Percentiles rank a stretch among this genome's conserved stretches.
These are phyloP conservation scores for Naematelia aurantialba DNA, from an alignment of 768 basidiomycete genomes.

Conservation along the genomic window DNA sequence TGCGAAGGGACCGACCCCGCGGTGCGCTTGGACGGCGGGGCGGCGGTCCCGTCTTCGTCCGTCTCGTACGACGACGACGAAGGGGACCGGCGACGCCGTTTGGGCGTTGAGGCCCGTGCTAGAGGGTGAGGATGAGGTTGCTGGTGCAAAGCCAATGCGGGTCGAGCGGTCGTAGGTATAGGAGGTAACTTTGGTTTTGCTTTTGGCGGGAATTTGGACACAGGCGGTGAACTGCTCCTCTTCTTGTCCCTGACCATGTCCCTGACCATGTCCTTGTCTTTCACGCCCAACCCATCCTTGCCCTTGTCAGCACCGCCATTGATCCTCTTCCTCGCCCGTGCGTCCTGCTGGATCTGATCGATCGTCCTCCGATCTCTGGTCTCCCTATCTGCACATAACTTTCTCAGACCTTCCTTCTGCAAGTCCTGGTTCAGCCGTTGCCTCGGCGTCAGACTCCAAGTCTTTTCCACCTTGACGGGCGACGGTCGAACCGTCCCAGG, in stretches of 20 bases:
- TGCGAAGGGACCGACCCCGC: slow-evolving; percentile 8
- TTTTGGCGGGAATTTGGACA: not conserved
- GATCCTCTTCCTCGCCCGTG: slow-evolving; percentile 18
- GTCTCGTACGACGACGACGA: slow-evolving; percentile 1
- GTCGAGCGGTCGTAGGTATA: slow-evolving; percentile 24
- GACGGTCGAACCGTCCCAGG: not conserved
- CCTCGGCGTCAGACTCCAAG: not conserved
- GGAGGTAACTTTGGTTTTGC: slow-evolving; percentile 14
- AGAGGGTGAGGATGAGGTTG: not conserved
- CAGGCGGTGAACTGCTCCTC: not conserved
- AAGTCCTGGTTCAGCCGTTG: slow-evolving; percentile 1
- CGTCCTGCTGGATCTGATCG: slow-evolving; percentile 38
- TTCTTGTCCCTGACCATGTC: not conserved
- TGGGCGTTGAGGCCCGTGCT: not conserved
- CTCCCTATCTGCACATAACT: slow-evolving; percentile 30
- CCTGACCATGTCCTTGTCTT: too few relatives aligned
- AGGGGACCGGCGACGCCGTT: not conserved
- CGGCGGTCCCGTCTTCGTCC: too few relatives aligned
- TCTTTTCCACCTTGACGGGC: not conserved
- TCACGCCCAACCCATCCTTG: not conserved
- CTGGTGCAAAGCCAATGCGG: slow-evolving; percentile 3
- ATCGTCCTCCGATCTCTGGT: slow-evolving; percentile 35
- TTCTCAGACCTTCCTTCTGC: slow-evolving; percentile 23
- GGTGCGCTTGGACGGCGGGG: too few relatives aligned
- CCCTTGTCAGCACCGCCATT: not conserved